Conservation (phyloP, 768 basidiomycete genomes). For the Leccinum pellstonianum region DNA sequence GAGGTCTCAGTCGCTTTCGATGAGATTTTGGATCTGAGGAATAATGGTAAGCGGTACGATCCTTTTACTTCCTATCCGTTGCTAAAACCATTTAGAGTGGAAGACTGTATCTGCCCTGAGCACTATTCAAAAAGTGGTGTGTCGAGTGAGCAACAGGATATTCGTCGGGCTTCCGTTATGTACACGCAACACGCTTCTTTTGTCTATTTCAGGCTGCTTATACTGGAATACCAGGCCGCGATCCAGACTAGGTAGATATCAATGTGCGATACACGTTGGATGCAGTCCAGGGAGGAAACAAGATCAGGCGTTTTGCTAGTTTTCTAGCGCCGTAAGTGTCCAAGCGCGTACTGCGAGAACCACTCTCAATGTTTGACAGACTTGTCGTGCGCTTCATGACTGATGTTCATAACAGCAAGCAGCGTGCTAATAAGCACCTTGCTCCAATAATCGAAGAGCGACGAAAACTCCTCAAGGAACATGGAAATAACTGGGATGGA, state of each 20-base stretch:
- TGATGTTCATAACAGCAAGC: neutral
- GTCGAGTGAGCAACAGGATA: neutral
- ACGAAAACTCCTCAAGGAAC: neutral
- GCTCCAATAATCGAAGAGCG: conserved; percentile 5
- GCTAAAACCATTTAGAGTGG: neutral
- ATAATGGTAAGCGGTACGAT: neutral
- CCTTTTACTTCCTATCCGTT: neutral
- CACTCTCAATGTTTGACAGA: neutral
- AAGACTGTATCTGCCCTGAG: neutral
- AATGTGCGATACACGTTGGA: neutral
- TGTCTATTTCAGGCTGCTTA: neutral
- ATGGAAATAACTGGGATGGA: neutral
- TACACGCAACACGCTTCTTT: neutral
- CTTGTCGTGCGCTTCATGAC: neutral
- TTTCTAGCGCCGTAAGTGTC: neutral
- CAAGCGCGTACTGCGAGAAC: neutral
- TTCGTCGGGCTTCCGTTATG: neutral
- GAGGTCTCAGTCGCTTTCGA: neutral
- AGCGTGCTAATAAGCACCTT: neutral
- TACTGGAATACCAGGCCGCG: neutral
- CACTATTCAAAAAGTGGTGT: neutral
- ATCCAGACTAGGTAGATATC: conserved; percentile 5
- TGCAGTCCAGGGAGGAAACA: neutral
- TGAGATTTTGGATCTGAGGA: neutral
- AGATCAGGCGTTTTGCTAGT: neutral